Evolutionary conservation across 257 asterid genomes (phyloP).

Genomic region (Voacanga thouarsii): DNA sequence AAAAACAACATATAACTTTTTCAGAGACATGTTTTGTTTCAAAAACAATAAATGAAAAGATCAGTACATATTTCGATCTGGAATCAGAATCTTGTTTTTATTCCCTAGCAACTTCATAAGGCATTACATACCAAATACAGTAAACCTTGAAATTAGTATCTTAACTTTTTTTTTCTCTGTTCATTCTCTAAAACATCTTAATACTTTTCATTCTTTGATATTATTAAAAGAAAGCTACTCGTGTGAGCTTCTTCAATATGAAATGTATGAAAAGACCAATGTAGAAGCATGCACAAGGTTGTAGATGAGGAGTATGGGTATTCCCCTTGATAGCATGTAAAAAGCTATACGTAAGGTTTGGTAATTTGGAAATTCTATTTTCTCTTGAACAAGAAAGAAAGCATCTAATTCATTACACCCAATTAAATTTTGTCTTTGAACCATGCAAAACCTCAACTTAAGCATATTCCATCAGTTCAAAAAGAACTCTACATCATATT

Average conservation of each 20-base stretch:
- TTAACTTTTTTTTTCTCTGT: background rate
- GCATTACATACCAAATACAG: background rate
- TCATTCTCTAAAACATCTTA: background rate
- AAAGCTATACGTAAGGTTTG: no score
- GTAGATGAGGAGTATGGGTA: background rate
- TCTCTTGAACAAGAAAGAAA: background rate
- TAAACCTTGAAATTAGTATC: background rate
- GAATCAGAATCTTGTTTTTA: background rate
- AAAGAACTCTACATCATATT: constrained; percentile 10
- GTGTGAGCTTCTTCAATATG: background rate
- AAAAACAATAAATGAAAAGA: no score
- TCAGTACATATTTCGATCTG: no score
- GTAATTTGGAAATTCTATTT: background rate
- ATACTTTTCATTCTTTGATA: background rate
- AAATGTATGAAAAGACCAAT: background rate
- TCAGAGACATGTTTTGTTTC: no score
- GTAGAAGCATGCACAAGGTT: background rate
- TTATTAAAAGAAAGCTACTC: background rate
- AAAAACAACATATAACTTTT: no score
- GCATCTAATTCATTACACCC: no score
- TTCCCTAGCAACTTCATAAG: background rate
- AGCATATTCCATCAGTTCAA: background rate
- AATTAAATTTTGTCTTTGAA: no score
- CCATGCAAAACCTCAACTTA: background rate
- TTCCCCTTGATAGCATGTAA: no score